Evolutionary conservation across 345 rosid species (phyloP).

Genomic region (Eucalyptus grandis): DNA sequence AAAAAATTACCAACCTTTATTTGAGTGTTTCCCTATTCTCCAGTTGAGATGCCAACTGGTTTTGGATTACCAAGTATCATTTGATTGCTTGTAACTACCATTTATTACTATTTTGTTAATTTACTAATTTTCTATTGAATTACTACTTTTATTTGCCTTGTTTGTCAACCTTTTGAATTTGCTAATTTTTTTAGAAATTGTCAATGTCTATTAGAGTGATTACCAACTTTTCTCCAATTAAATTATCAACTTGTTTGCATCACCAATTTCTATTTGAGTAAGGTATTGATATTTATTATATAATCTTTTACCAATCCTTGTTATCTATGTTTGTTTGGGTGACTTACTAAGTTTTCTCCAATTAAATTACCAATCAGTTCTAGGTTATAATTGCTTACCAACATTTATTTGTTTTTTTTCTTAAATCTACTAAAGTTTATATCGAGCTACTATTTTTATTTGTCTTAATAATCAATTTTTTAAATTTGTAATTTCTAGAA

Average conservation of each 20-base stretch:
- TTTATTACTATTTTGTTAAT: too few species aligned
- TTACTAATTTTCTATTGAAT: neutral
- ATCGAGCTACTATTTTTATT: neutral
- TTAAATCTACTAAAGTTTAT: neutral
- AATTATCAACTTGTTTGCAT: too few species aligned
- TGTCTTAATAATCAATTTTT: neutral
- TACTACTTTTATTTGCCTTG: neutral
- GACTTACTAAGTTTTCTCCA: neutral
- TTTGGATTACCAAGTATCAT: neutral
- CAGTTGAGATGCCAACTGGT: neutral
- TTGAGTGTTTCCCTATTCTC: neutral
- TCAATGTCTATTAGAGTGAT: neutral
- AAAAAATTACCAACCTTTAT: neutral
- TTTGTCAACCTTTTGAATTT: too few species aligned
- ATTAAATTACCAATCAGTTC: neutral
- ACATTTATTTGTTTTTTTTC: neutral
- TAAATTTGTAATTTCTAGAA: neutral
- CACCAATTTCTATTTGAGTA: neutral
- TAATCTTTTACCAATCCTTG: too few species aligned
- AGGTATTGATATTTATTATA: neutral
- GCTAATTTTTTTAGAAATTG: neutral
- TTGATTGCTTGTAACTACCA: neutral
- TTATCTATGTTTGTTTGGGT: neutral
- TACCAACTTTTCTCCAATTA: neutral
- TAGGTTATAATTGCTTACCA: neutral